Base-by-base conservation (phyloP, 2,329 filamentous ascomycete genomes). In the Trichoderma citrinoviride region DNA sequence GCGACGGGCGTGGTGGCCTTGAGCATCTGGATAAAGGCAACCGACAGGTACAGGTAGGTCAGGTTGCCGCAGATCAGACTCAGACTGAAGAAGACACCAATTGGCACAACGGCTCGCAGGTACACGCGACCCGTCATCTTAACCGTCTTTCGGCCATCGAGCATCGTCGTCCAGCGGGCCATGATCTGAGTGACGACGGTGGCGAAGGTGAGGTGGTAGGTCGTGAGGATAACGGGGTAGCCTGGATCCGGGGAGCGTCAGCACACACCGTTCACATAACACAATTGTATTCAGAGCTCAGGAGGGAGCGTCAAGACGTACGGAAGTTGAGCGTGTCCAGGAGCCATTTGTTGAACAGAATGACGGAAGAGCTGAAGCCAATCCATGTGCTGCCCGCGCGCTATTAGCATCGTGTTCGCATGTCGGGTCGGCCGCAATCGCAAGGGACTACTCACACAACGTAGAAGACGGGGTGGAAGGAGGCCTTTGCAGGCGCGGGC, bases 341-440 rank as follows among this genome's bases (percentile, higher is more conserved):
- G 73, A 99, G 92, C 87, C 92, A 97, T 87, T 99, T 99, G 88
- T 99, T 98, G 89, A 97, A 98, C 68, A 99, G 84, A 77, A 99
- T 99, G 75, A 98, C 93, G 73, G 90, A 92, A 49, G 93, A 97
- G 74, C 92, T 96, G 77, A 97, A 84, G 66, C 88, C 82, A 75
- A 99, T 98, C 95, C 95, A 99, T 71, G 88, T 83, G 73, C 93
- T 97, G 77, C 57, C 33, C 2, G 52, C 25, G 41, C 43, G 44
- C 65, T 50, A 65, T 61, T 15, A 17, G n/a, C 37, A 40, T n/a
- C 43, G 21, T 12, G 7, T n/a, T 19, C 37, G 23, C 43, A 47
- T 29, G 25, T 58, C 40, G 25, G 49, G 25, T 58, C 40, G 25
- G 49, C 19, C 17, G 15, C 43, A 40, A 10, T 50, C 50, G 37